phyloP scores from a whole-genome alignment of 768 basidiomycete genomes.

The Mycena alexandri region DNA sequence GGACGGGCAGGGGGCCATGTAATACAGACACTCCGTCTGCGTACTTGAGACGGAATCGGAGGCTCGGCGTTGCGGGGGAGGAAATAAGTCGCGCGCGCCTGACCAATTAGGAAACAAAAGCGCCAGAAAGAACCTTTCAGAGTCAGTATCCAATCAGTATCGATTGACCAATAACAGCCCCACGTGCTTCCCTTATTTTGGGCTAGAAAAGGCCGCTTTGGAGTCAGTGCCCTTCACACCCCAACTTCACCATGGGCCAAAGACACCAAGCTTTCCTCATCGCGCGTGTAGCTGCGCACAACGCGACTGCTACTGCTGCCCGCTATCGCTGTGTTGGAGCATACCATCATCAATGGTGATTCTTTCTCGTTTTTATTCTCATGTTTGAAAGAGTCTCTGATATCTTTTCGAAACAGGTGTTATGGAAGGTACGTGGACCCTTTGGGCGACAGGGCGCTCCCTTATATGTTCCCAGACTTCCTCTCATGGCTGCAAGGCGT shows the following conservation, averaged over 20 bases:
- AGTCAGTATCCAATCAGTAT: too few species aligned
- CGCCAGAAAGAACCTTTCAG: background rate
- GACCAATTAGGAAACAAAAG: background rate
- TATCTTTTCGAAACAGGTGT: conserved; percentile 13
- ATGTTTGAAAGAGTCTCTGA: background rate
- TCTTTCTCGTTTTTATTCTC: conserved; percentile 9
- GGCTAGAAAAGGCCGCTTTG: background rate
- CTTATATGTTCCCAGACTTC: conserved; percentile 34
- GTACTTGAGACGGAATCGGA: too few species aligned
- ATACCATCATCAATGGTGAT: conserved; percentile 56
- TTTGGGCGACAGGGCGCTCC: background rate
- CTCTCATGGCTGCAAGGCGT: conserved; percentile 48
- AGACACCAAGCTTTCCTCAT: conserved; percentile 57
- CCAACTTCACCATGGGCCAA: conserved; percentile 49
- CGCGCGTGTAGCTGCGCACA: conserved; percentile 47
- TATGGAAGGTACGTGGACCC: conserved; percentile 23
- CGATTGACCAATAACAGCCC: background rate
- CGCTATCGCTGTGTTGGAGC: conserved; percentile 57
- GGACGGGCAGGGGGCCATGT: too few species aligned
- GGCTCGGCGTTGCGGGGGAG: too few species aligned
- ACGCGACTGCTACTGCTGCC: conserved; percentile 32
- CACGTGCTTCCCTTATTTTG: background rate
- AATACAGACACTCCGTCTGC: too few species aligned
- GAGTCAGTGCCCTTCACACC: background rate
- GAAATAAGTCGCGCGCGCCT: background rate